Base-by-base conservation (phyloP, 768 basidiomycete genomes). In the Hygrocybe coccinea region DNA sequence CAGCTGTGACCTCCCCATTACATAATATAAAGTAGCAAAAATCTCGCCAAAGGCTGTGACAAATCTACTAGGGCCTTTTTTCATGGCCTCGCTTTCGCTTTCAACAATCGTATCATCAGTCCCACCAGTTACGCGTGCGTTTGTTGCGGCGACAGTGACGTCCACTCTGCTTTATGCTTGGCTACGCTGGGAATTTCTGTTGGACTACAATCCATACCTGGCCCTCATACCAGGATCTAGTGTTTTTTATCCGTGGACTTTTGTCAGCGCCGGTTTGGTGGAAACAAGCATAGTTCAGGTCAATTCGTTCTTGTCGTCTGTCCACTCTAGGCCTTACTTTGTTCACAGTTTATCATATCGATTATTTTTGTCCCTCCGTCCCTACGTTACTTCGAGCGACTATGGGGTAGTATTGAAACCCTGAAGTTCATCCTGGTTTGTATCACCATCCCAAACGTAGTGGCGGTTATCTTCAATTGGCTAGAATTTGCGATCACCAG, bases 381-480 rank as follows among this genome's bases (percentile, higher is more conserved):
- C 37, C 77, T 93, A 50, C 85, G 89, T 59, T 98, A 98, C 69
- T 76, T 99, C 51, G 97, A 99, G 69, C 80, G 95, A 25, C 74
- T 99, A 54, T 99, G 97, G 97, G 95, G 97, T 38, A 79, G 86
- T 43, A 63, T 86, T 17, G 94, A 97, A 69, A 86, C 84, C 2
- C 62, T 87, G 60, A 91, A 94, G 70, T 97, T 99, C 71, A 87
- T 91, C 55, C 75, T 81, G 19, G 85, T 88, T 43, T 86, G 85
- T 46, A 78, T 94, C 56, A 84, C 85, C 24, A 79, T 81, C 11
- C 88, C 90, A 17, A 99, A 99, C 68, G 71, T 94, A 62, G 95
- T 98, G 65, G 87, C 91, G 0, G 83, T 94, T 61, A 86, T 79
- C 9, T 81, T 97, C 61, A 93, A 87, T 68, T 92, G 93, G 88